Conservation (phyloP, 768 basidiomycete genomes). For the Lentinus brumalis region DNA sequence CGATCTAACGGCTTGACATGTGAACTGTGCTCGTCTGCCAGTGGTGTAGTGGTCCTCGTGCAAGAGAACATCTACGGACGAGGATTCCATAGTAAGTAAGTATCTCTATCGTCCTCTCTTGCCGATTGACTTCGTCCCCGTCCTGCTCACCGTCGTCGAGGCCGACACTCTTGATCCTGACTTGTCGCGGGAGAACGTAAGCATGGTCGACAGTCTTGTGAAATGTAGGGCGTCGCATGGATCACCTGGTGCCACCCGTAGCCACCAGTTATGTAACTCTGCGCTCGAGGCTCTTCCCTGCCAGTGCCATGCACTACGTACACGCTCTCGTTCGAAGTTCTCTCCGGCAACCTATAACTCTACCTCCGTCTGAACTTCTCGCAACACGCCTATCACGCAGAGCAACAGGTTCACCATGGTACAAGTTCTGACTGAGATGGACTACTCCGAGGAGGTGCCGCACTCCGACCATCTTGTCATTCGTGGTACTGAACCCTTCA, state of each 20-base stretch:
- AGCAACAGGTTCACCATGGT: background rate
- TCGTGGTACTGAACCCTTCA: slow-evolving; percentile 56
- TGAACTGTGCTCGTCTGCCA: too few relatives aligned
- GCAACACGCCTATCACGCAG: background rate
- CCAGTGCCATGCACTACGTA: slow-evolving; percentile 4
- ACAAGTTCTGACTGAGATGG: slow-evolving; percentile 7
- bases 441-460: slow-evolving; percentile 40
- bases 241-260: slow-evolving; percentile 15
- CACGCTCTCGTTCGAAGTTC: background rate
- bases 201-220: background rate
- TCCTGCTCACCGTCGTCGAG: too few relatives aligned
- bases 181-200: too few relatives aligned
- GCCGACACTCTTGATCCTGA: too few relatives aligned
- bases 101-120: too few relatives aligned
- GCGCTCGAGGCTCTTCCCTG: slow-evolving; percentile 8
- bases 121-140: too few relatives aligned
- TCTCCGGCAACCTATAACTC: too few relatives aligned
- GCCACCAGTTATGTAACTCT: slow-evolving; percentile 17
- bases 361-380: background rate
- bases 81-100: too few relatives aligned
- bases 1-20: too few relatives aligned
- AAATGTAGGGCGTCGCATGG: background rate
- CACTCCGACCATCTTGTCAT: slow-evolving; percentile 51
- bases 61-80: too few relatives aligned
- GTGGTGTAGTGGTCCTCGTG: too few relatives aligned